Evolutionary conservation across 805 yeast species (phyloP), one percentile per base, ranked within the genome.

Genomic region (Candida khao-thaluensis): DNA sequence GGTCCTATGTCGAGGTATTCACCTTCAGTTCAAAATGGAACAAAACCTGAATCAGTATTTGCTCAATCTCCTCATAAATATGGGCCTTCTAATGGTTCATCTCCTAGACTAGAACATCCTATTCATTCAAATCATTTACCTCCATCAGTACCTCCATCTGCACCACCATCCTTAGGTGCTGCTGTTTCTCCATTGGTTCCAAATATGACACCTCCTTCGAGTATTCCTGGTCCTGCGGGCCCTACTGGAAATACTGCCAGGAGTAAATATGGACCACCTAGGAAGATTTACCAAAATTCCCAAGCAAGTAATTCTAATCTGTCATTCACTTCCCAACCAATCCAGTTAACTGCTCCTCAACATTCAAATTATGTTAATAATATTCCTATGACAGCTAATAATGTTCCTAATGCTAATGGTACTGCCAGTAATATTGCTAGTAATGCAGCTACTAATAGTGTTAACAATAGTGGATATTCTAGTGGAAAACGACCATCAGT

Each of bases 51-150:
- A 3, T 15, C 16, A 5, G 36, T 37, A 3, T 44, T 44, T 37
- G 43, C 42, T 3, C 25, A 37, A 2, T 38, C 40, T 23, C 49
- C 35, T 21, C 35, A 31, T 30, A 49, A 41, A 40, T 54, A 52
- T 37, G 55, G 55, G 2, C 55, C 56, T 7, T 47, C 54, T 9
- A 52, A 50, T 40, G 50, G 49, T 2, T 52, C 59, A 2, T 51
- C 59, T 4, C 32, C 32, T 10, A 15, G 22, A 7, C 4, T 29
- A 8, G 32, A 29, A 4, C 44, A 15, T 15, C 34, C 16, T n/a
- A n/a, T n/a, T n/a, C n/a, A n/a, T n/a, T n/a, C n/a, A n/a, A n/a
- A n/a, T n/a, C n/a, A n/a, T n/a, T n/a, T n/a, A n/a, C 28, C 33
- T 11, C 20, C 20, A 5, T n/a, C 24, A 30, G 15, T 18, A 1